Base-by-base conservation (phyloP, 805 yeast species). In the Saturnispora quitensis region DNA sequence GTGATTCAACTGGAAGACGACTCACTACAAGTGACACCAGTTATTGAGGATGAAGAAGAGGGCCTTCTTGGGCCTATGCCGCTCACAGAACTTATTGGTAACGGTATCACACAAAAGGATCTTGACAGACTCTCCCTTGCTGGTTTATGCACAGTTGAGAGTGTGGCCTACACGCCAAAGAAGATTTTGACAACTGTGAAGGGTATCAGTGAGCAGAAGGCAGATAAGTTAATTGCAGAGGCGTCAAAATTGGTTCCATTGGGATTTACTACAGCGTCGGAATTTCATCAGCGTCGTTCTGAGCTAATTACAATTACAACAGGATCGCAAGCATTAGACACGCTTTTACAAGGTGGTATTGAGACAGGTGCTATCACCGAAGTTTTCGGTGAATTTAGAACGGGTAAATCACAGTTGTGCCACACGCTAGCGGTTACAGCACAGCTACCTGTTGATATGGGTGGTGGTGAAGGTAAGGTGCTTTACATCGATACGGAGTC, bases 381-480 rank as follows among this genome's bases (percentile, higher is more conserved):
- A 69, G 78, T 91, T 8, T 93, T 88, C 72, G 99, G 99, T 36
- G 99, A 93, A 68, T 93, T 90, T 67, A 81, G 98, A 72, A 93
- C 99, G 2, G 99, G 99, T 45, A 93, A 93, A 66, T 89, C 97
- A 4, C 99, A 93, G 72, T 71, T 93, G 45, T 93, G 99, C 68
- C 99, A 93, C 66, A 93, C 98, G 1, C 74, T 93, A 51, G 96
- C 98, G 0, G 96, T 93, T 6, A 91, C 97, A 2, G 91, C 98
- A 67, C 99, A 91, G 68, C 73, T 93, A 51, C 98, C 98, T 4
- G 80, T 91, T 48, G 97, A 90, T 64, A 84, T 86, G 85, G 97
- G 97, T 40, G 99, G 99, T 55, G 99, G 97, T 48, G 99, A 93
- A 71, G 99, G 99, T 34, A 89, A 93, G 68, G 91, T 97, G 67